Conservation (phyloP, 208 protist species). For the Acanthamoeba lenticulata region DNA sequence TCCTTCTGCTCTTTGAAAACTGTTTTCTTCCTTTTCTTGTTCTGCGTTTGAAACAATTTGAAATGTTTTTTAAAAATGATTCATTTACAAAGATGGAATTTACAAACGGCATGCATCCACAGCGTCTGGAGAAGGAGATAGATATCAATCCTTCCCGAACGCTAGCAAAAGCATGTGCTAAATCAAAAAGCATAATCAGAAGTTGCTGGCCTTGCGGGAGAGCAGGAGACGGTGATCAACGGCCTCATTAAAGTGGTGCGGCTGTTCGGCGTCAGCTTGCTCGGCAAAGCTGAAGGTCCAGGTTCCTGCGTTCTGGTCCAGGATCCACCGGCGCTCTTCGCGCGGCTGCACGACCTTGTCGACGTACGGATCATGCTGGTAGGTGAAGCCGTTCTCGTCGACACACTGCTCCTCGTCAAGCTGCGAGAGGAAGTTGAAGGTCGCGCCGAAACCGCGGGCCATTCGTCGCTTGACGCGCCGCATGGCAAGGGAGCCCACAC, state of each 20-base stretch:
- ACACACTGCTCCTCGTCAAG: not conserved
- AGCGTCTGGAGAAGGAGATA: not conserved
- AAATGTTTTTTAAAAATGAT: not conserved
- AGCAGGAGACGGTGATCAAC: constrained; percentile 8
- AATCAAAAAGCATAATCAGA: not conserved
- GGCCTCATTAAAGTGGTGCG: not conserved
- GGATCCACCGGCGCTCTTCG: not conserved
- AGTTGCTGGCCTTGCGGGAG: constrained; percentile 21
- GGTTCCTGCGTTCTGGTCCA: not conserved
- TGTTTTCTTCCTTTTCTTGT: not conserved
- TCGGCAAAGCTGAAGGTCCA: not conserved
- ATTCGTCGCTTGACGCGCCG: not conserved
- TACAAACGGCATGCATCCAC: not conserved
- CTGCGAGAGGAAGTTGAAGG: constrained; percentile 26
- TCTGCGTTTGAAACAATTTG: not conserved
- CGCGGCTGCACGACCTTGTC: not conserved
- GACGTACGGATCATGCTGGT: not conserved
- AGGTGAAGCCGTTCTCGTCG: constrained; percentile 4
- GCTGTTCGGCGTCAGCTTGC: not conserved
- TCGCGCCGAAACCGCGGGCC: not conserved
- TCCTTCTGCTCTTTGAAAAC: not conserved
- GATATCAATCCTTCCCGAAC: not conserved
- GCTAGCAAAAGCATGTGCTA: not conserved
- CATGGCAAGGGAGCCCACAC: not conserved
- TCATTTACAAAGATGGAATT: not conserved